These are phyloP conservation scores for Actinomortierella wolfii DNA, from an alignment of 371 early-diverging fungal genomes.

Conservation along the genomic window DNA sequence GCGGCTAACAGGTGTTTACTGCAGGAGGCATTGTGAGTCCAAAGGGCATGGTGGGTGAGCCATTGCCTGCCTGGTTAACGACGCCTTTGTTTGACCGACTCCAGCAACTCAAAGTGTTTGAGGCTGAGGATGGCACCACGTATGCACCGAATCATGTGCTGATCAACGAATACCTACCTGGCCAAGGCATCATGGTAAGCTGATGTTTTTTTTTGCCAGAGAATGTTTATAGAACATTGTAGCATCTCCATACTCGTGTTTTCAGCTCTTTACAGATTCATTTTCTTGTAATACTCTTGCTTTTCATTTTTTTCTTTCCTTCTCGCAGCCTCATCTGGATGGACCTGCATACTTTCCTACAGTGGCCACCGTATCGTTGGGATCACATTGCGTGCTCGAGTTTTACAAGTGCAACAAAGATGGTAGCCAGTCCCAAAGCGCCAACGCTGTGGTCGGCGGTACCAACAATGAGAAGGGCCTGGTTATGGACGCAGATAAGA, in stretches of 20 bases:
- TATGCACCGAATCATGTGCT: slow-evolving; percentile 56
- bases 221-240: neutral
- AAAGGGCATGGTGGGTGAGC: slow-evolving; percentile 45
- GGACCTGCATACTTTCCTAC: slow-evolving; percentile 61
- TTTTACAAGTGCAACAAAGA: slow-evolving; percentile 40
- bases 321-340: slow-evolving; percentile 58
- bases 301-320: neutral
- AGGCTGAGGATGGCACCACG: slow-evolving; percentile 17
- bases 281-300: neutral
- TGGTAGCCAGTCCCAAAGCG: neutral
- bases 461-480: neutral
- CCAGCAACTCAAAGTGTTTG: slow-evolving; percentile 31
- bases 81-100: slow-evolving; percentile 26
- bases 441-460: neutral
- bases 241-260: neutral
- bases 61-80: slow-evolving; percentile 54
- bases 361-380: slow-evolving; percentile 62
- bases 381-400: slow-evolving; percentile 53
- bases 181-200: slow-evolving; percentile 64
- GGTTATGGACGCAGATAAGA: neutral
- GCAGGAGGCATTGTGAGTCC: slow-evolving; percentile 46
- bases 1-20: neutral
- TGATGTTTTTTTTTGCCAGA: neutral
- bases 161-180: slow-evolving; percentile 61
- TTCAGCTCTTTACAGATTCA: neutral